Evolutionary conservation across 768 basidiomycete genomes (phyloP).

Genomic region (Terana coerulea): DNA sequence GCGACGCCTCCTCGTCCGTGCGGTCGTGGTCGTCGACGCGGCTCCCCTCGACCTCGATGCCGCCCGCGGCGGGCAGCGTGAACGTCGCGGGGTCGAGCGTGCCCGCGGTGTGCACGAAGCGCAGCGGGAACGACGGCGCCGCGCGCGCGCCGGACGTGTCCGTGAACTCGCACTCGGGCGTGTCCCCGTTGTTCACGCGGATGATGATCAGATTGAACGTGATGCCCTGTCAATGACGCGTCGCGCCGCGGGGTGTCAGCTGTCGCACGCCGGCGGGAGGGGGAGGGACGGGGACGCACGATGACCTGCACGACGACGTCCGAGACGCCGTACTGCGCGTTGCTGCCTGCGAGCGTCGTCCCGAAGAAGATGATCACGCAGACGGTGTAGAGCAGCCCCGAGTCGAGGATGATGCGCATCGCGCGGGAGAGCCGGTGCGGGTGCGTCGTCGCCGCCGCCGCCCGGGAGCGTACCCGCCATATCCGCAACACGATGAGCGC

Average conservation of each 20-base stretch:
- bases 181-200: slow-evolving; percentile 9
- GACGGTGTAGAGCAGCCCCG: slow-evolving; percentile 11
- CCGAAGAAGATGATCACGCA: slow-evolving; percentile 14
- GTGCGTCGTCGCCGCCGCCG: not conserved
- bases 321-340: slow-evolving; percentile 12
- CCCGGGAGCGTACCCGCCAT: slow-evolving; percentile 4
- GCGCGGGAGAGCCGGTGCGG: slow-evolving; percentile 3
- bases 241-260: not conserved
- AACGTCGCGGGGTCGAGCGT: slow-evolving; percentile 1
- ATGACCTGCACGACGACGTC: slow-evolving; percentile 14
- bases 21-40: not conserved
- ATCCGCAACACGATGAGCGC: slow-evolving; percentile 13
- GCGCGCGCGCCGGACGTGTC: not conserved
- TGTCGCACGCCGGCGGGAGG: not conserved
- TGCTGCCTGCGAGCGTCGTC: slow-evolving; percentile 9
- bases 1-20: not conserved
- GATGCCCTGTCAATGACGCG: slow-evolving; percentile 4
- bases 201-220: slow-evolving; percentile 16
- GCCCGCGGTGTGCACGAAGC: slow-evolving; percentile 9
- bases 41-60: slow-evolving; percentile 9
- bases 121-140: slow-evolving; percentile 4
- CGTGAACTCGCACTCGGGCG: not conserved
- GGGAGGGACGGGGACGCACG: slow-evolving; percentile 2
- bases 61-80: slow-evolving; percentile 2
- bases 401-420: slow-evolving; percentile 14